Percentiles rank a stretch among this genome's conserved stretches.
Conservation (phyloP, 2,329 filamentous ascomycete species). For the Lecanicillium sp. region DNA sequence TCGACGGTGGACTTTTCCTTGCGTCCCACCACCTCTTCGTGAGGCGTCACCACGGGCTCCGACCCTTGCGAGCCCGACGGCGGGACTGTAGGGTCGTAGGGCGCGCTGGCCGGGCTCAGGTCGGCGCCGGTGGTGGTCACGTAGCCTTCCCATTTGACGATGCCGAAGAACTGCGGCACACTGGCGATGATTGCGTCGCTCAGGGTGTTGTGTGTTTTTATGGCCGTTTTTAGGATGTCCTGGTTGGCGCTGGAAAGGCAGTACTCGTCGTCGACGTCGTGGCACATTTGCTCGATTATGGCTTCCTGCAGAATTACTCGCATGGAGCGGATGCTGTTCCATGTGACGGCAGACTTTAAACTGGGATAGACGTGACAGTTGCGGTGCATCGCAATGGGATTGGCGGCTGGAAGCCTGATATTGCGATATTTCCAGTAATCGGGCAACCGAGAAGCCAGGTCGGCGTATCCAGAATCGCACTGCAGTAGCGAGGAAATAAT, state of each 20-base stretch:
- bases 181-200: constrained; percentile 39
- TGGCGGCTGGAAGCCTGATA: constrained; percentile 32
- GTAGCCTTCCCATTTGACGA: constrained; percentile 37
- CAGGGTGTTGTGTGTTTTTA: constrained; percentile 33
- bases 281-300: constrained; percentile 37
- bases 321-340: constrained; percentile 42
- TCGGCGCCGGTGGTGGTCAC: constrained; percentile 16
- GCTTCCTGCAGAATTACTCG: constrained; percentile 44
- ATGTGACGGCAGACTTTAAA: constrained; percentile 39
- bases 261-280: constrained; percentile 24
- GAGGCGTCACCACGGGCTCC: constrained; percentile 8
- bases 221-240: constrained; percentile 31
- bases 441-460: constrained; percentile 33
- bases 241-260: constrained; percentile 27
- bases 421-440: constrained; percentile 36
- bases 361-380: constrained; percentile 41
- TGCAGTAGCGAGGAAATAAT: constrained; percentile 31
- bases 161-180: constrained; percentile 44
- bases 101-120: constrained; percentile 1
- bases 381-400: constrained; percentile 36
- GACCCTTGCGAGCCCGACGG: background rate
- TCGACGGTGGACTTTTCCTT: constrained; percentile 5
- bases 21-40: constrained; percentile 4
- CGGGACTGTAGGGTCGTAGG: constrained; percentile 1
- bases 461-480: constrained; percentile 39